Conservation (phyloP, 2,329 filamentous ascomycete species). For the Amesomyces nigricolor region DNA sequence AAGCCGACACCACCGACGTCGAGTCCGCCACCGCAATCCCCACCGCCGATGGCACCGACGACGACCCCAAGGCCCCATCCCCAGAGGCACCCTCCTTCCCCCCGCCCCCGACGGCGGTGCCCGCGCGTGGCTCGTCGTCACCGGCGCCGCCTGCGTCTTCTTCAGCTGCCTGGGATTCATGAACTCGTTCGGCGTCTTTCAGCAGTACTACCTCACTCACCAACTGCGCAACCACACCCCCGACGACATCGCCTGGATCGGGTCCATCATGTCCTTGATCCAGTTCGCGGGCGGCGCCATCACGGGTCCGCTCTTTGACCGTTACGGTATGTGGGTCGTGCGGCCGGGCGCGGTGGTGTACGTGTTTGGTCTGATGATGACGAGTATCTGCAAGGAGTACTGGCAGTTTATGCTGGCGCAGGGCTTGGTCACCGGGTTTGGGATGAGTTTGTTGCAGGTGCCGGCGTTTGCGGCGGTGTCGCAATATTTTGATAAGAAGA, state of each 20-base stretch:
- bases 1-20: constrained; percentile 4
- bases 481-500: constrained; percentile 44
- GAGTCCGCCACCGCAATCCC: background rate
- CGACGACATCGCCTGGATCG: constrained; percentile 40
- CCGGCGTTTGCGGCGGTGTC: constrained; percentile 42
- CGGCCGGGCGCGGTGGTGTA: constrained; percentile 31
- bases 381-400: constrained; percentile 40
- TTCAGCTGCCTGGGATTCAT: constrained; percentile 38
- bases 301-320: constrained; percentile 38
- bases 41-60: background rate
- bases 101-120: constrained; percentile 23
- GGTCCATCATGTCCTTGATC: constrained; percentile 35
- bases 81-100: background rate
- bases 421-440: constrained; percentile 39
- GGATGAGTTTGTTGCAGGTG: constrained; percentile 38
- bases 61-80: no score
- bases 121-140: constrained; percentile 36
- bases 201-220: constrained; percentile 39
- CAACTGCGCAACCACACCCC: constrained; percentile 30
- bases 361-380: constrained; percentile 40
- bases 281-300: constrained; percentile 33
- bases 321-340: constrained; percentile 34
- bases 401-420: constrained; percentile 50
- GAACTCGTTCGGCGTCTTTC: constrained; percentile 42
- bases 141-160: constrained; percentile 32